These are phyloP conservation scores for Aspergillus transmontanensis DNA, from an alignment of 2,329 filamentous ascomycete genomes.

Conservation along the genomic window DNA sequence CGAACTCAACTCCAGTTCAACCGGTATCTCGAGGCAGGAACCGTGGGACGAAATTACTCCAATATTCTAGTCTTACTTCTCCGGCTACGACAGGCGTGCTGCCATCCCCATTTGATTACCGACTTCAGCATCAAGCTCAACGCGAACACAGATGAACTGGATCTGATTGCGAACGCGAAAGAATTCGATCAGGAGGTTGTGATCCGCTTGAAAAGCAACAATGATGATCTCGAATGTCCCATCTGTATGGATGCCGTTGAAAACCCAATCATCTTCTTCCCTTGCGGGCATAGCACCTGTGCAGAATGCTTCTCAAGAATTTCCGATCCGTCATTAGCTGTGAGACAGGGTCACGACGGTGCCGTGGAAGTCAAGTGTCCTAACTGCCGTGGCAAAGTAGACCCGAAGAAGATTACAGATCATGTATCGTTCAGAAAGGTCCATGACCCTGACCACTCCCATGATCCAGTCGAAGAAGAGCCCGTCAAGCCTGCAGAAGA, in stretches of 20 bases:
- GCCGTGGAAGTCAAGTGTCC: constrained; percentile 66
- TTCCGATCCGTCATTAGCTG: constrained; percentile 60
- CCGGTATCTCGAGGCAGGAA: constrained; percentile 70
- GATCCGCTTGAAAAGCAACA: constrained; percentile 62
- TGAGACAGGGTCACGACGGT: constrained; percentile 63
- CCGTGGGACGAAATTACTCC: constrained; percentile 73
- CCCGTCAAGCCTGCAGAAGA: constrained; percentile 22
- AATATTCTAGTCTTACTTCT: constrained; percentile 78
- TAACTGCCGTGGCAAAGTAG: constrained; percentile 69
- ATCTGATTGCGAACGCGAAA: constrained; percentile 66
- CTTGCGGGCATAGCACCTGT: constrained; percentile 82
- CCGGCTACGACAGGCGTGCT: constrained; percentile 78
- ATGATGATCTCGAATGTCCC: constrained; percentile 74
- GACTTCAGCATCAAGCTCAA: constrained; percentile 61
- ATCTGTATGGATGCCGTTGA: constrained; percentile 76
- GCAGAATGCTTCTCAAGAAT: constrained; percentile 73
- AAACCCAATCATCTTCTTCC: constrained; percentile 76
- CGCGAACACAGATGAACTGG: constrained; percentile 52
- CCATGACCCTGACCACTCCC: constrained; percentile 61
- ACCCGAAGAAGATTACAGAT: constrained; percentile 71
- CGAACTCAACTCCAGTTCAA: constrained; percentile 73
- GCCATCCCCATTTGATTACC: constrained; percentile 71
- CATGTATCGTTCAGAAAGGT: constrained; percentile 73
- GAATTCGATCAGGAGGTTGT: constrained; percentile 63
- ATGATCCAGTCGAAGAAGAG: constrained; percentile 26